Evolutionary conservation across 768 basidiomycete genomes (phyloP).

Genomic region (Favolaschia claudopus): DNA sequence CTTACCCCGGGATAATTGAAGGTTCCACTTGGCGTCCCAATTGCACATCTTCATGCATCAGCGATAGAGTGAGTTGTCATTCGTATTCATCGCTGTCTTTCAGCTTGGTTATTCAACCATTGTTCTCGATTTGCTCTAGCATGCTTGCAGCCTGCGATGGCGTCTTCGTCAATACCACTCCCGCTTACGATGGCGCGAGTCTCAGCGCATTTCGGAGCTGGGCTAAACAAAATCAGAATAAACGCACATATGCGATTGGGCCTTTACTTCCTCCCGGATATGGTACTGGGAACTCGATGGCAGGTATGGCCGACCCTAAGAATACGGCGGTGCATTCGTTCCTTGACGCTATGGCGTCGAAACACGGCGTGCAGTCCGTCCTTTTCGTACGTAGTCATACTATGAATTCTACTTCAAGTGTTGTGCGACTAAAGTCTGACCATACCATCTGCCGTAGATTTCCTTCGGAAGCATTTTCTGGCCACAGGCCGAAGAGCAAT

Average conservation of each 20-base stretch:
- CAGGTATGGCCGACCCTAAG: too few species aligned
- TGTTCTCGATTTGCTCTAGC: not conserved
- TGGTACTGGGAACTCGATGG: too few species aligned
- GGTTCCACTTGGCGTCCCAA: too few species aligned
- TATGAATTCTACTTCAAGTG: not conserved
- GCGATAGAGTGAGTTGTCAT: too few species aligned
- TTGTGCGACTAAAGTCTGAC: not conserved
- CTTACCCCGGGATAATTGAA: too few species aligned
- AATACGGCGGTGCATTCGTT: constrained; percentile 16
- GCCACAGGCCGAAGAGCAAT: constrained; percentile 13
- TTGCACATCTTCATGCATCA: too few species aligned
- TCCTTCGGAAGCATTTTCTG: constrained; percentile 16
- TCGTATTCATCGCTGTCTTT: too few species aligned
- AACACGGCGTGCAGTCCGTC: constrained; percentile 27
- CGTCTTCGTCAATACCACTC: constrained; percentile 17
- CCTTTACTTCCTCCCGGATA: constrained; percentile 25
- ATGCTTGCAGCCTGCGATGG: constrained; percentile 22
- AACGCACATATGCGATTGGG: constrained; percentile 27
- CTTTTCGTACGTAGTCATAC: constrained; percentile 30
- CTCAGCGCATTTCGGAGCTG: constrained; percentile 22
- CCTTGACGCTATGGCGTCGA: constrained; percentile 11
- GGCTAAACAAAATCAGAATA: constrained; percentile 9
- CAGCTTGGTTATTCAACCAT: not conserved
- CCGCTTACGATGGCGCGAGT: constrained; percentile 25
- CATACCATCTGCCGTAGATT: not conserved